Evolutionary conservation across 495 filamentous ascomycete genomes (phyloP), one percentile per base, ranked within the genome.

Genomic region (Barbatosphaeria neglecta): DNA sequence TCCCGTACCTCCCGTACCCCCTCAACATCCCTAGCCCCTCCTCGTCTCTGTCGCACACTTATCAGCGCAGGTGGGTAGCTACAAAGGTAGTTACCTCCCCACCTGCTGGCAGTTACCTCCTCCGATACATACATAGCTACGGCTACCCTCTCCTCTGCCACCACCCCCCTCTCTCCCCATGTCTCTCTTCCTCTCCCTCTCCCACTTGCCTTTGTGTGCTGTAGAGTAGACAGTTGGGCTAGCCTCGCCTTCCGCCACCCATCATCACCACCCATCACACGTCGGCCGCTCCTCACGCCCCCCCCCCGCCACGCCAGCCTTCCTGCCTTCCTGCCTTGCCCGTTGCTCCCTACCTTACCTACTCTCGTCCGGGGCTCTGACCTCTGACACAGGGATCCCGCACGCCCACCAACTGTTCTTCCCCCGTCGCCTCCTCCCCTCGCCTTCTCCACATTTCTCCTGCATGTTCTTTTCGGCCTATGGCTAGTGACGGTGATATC

Each of bases 401-500:
- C 9, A 10, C 13, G 31, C 13, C 31, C 31, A 6, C 31, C 31
- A 35, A 35, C 31, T 35, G 31, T 35, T 35, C 16, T 18, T 40
- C 17, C n/a, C 22, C 38, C 38, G 22, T 24, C 22, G 39, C 39
- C 39, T 41, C 39, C 37, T 41, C 39, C 39, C 39, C 39, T 41
- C 20, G 22, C 3, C 39, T 41, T 25, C 39, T 23, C 39, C 39
- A 41, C 39, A 41, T 41, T 41, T 25, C 24, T n/a, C 37, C 39
- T 41, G 39, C 39, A 22, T 22, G 20, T 11, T 22, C 17, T 22
- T 22, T 41, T 15, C 20, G 31, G 39, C 39, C 39, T 41, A 41
- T 41, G 39, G 19, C 39, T n/a, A 24, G 20, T 41, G 18, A 23
- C 19, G 22, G 39, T n/a, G 43, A 45, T 45, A 45, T 45, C 43